phyloP scores from a whole-genome alignment of 148 eudicot genomes.

The Arctostaphylos glauca region DNA sequence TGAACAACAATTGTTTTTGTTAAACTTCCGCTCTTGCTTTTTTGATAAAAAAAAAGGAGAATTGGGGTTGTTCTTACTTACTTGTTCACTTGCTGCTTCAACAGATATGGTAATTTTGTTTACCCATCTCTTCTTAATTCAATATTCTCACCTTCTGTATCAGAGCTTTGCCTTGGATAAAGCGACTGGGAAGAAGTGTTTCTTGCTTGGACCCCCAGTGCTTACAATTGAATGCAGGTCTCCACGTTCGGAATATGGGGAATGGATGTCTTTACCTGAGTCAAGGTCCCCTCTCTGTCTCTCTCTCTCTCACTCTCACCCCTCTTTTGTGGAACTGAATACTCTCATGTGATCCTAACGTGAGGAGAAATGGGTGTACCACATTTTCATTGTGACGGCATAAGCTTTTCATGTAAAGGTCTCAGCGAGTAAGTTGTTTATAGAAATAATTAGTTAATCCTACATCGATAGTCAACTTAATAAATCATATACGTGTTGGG shows the following conservation, averaged over 20 bases:
- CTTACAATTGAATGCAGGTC: constrained; percentile 54
- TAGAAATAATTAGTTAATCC: no score
- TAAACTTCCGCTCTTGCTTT: not conserved
- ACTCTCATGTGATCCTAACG: not conserved
- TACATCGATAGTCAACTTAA: no score
- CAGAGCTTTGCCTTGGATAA: constrained; percentile 68
- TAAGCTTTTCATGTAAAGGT: no score
- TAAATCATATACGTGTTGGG: no score
- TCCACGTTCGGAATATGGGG: constrained; percentile 58
- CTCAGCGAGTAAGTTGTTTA: no score
- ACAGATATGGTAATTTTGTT: no score
- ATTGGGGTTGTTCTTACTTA: no score
- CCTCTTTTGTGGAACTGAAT: not conserved
- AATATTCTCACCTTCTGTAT: not conserved
- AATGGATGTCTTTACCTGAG: constrained; percentile 38
- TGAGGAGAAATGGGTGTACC: no score
- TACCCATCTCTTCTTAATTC: not conserved
- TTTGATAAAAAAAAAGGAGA: no score
- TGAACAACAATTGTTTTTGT: not conserved
- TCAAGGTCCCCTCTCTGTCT: constrained; percentile 38
- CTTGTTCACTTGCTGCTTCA: no score
- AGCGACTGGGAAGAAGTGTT: constrained; percentile 60
- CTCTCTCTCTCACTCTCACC: constrained; percentile 16
- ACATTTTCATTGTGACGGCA: no score
- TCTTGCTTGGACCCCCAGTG: constrained; percentile 43